Base-by-base conservation (phyloP, 1,139 yeast species). In the Saccharomyces hybrid region DNA sequence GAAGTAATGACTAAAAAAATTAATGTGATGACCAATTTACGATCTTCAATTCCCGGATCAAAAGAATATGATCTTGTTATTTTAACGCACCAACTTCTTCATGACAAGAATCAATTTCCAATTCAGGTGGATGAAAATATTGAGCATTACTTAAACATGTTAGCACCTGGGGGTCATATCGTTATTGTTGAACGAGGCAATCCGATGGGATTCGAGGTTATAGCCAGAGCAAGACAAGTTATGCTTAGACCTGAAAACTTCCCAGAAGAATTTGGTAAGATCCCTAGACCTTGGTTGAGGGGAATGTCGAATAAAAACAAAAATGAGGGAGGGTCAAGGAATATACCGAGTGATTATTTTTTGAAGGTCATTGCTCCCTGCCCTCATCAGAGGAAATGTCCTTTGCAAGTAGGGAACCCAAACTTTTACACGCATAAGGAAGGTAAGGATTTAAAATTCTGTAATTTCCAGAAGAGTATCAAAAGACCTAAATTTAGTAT, bases 211-310 rank as follows among this genome's bases (percentile, higher is more conserved):
- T 89, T 89, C 66, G 98, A 93, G 70, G 78, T 84, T 5, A 79
- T 90, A 57, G 95, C 96, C 0, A 77, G 96, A 55, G 97, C 98
- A 1, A 78, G 99, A 64, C 96, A 93, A 69, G 70, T 88, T 8
- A 82, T 90, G 82, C 74, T 93, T 25, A 79, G 97, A 59, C 96
- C 97, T 0, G 96, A 88, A 63, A 79, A 82, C 4, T 76, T 74
- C 60, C 76, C 72, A 6, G 68, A 71, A 3, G 88, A 83, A 59
- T 66, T 70, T 23, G 85, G 85, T 0, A 85, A 86, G 64, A 76
- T 82, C 23, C 95, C 96, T 29, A 76, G 93, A 59, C 85, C 88
- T 1, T 88, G 84, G 71, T 73, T 79, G 57, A 77, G 77, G 55
- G 87, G 83, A 8, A 78, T 81, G 1, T 64, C 70, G 2, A 48